phyloP scores from a whole-genome alignment of 352 stramenopile species.

The Globisporangium echinulatum region DNA sequence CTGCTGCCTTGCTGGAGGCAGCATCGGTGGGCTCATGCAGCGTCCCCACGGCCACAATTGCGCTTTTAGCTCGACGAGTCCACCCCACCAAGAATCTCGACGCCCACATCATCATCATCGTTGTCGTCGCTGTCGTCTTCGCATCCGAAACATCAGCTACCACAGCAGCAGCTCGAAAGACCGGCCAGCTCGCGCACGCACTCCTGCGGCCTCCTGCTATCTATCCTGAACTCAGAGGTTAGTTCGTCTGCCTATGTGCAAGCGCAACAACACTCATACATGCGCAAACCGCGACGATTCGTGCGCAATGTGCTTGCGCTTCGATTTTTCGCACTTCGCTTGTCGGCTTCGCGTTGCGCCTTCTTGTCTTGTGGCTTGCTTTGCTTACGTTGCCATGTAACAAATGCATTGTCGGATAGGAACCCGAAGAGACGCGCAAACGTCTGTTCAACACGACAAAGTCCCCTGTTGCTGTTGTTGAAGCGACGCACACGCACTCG shows the following conservation, averaged over 20 bases:
- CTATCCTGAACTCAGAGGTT: neutral
- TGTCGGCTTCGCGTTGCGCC: neutral
- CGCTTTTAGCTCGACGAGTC: conserved; percentile 10
- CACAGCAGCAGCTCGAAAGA: no score
- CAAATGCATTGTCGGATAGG: neutral
- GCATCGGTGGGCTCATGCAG: neutral
- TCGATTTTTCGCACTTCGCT: neutral
- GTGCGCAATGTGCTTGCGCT: neutral
- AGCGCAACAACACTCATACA: no score
- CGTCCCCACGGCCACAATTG: neutral
- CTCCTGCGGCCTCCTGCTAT: neutral
- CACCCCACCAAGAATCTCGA: neutral
- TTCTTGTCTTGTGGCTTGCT: neutral
- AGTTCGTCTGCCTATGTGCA: neutral
- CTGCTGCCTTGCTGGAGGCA: neutral
- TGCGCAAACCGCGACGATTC: conserved; percentile 2
- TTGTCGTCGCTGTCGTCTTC: no score
- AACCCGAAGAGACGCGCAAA: conserved; percentile 7
- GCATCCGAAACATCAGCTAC: no score
- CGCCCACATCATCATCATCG: no score
- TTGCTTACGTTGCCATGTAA: neutral
- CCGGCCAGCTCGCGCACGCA: neutral
- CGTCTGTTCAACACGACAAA: neutral
- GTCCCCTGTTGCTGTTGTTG: neutral
- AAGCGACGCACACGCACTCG: neutral